Conservation (phyloP, 768 basidiomycete species). For the Termitomyces sp. region DNA sequence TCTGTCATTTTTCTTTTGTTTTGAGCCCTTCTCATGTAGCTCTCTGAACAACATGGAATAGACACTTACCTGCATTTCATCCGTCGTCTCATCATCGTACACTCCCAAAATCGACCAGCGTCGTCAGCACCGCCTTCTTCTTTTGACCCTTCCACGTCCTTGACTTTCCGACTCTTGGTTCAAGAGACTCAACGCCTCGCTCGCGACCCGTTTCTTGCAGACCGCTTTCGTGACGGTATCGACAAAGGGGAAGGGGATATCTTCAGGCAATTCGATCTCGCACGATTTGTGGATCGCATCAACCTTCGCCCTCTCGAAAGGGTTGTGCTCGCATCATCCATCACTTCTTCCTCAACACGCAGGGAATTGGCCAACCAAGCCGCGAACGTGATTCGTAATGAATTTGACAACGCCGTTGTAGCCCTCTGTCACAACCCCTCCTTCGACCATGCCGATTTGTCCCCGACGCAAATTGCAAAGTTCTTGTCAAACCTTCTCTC, state of each 20-base stretch:
- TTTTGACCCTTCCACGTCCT: conserved; percentile 68
- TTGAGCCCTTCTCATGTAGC: conserved; percentile 39
- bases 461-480: conserved; percentile 68
- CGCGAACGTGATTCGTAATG: conserved; percentile 58
- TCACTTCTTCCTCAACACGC: conserved; percentile 54
- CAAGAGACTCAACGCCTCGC: conserved; percentile 88
- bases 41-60: conserved; percentile 94
- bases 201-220: conserved; percentile 85
- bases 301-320: conserved; percentile 77
- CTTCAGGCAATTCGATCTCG: conserved; percentile 79
- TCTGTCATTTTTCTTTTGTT: conserved; percentile 6
- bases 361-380: conserved; percentile 63
- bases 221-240: conserved; percentile 85
- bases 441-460: conserved; percentile 78
- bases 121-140: conserved; percentile 54
- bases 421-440: conserved; percentile 75
- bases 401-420: conserved; percentile 75
- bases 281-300: conserved; percentile 77
- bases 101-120: conserved; percentile 69
- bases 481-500: conserved; percentile 77
- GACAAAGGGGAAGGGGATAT: conserved; percentile 84
- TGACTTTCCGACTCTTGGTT: conserved; percentile 80
- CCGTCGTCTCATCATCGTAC: conserved; percentile 80
- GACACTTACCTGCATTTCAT: conserved; percentile 98
- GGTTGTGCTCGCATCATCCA: conserved; percentile 69